Conservation (phyloP, 495 filamentous ascomycete genomes). For the Hypoxylon rickii region DNA sequence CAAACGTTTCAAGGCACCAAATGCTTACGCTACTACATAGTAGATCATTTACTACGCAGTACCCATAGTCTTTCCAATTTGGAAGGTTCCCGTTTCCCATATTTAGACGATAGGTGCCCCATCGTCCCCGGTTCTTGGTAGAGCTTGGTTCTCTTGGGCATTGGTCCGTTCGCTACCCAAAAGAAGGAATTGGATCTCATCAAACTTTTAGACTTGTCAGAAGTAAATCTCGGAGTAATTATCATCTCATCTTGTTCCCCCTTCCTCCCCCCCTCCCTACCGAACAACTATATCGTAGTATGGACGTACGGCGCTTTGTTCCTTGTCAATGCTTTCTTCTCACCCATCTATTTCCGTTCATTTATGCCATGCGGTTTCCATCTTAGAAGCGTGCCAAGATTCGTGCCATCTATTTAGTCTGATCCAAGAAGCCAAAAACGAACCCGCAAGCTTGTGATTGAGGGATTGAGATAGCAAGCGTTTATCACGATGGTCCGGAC, state of each 20-base stretch:
- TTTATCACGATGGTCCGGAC: too few species aligned
- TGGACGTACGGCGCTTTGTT: too few species aligned
- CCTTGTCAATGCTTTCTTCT: slow-evolving; percentile 1
- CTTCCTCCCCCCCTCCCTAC: slow-evolving; percentile 3
- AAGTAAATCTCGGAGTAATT: slow-evolving; percentile 13
- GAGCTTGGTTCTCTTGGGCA: slow-evolving; percentile 22
- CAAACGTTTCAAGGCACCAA: too few species aligned
- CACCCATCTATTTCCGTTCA: slow-evolving; percentile 1
- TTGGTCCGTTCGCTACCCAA: neutral
- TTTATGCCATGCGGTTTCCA: slow-evolving; percentile 18
- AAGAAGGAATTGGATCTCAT: slow-evolving; percentile 13
- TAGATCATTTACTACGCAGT: neutral
- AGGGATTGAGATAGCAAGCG: too few species aligned
- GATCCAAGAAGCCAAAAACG: too few species aligned
- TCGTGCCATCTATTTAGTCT: too few species aligned
- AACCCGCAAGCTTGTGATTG: too few species aligned
- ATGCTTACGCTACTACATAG: too few species aligned
- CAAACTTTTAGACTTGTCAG: slow-evolving; percentile 10
- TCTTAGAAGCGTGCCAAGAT: slow-evolving; percentile 6
- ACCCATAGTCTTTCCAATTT: neutral
- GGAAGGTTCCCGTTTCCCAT: too few species aligned
- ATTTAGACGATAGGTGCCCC: too few species aligned
- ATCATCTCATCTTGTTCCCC: neutral
- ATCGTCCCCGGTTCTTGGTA: slow-evolving; percentile 26
- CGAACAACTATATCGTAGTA: too few species aligned